Conservation (phyloP, 306 rosid species). For the Albizia julibrissin region DNA sequence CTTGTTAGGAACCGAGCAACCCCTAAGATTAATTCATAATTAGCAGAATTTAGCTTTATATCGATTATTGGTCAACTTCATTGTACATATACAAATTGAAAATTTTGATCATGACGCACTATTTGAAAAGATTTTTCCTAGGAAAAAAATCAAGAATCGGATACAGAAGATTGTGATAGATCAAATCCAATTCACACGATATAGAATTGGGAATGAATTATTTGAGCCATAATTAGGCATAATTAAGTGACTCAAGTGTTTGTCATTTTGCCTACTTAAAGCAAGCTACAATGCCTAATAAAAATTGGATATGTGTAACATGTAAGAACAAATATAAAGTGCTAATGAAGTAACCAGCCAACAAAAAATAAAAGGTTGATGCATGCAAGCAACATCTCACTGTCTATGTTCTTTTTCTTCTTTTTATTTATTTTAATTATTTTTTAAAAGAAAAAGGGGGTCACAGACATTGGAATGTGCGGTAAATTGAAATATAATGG, state of each 20-base stretch:
- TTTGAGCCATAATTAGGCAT: not conserved
- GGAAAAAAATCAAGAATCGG: not conserved
- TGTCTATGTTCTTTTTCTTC: not conserved
- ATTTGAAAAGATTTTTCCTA: not conserved
- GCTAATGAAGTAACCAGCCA: not conserved
- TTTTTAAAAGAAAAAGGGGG: not conserved
- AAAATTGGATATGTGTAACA: not conserved
- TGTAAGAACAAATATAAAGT: not conserved
- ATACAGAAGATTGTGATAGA: not conserved
- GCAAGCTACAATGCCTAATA: not conserved
- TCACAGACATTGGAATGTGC: not conserved
- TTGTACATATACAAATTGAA: not conserved
- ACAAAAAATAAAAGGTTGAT: not conserved
- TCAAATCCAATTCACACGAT: not conserved
- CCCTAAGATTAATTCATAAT: not conserved
- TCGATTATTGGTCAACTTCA: not conserved
- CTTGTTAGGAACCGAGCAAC: not conserved
- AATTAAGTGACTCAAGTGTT: not conserved
- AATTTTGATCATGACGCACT: not conserved
- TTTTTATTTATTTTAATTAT: not conserved
- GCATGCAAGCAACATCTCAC: slow-evolving; percentile 10
- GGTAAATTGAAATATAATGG: slow-evolving; percentile 7
- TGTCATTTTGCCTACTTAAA: slow-evolving; percentile 11
- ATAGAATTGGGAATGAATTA: not conserved
- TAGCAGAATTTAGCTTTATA: not conserved